Conservation (phyloP, 192 early-diverging fungal species). For the Diversispora epigaea region DNA sequence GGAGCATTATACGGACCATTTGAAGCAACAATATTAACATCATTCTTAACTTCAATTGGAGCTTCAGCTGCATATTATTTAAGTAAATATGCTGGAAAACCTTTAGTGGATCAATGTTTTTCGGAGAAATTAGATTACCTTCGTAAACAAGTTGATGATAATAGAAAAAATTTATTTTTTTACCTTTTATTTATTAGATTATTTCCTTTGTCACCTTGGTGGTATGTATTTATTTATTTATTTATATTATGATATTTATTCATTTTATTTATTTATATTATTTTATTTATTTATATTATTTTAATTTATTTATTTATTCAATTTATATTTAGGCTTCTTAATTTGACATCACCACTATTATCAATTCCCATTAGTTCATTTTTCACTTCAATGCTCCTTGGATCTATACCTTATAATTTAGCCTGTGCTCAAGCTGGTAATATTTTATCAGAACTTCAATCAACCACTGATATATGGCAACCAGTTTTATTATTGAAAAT, state of each 20-base stretch:
- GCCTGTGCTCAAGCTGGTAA: constrained; percentile 53
- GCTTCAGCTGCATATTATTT: constrained; percentile 42
- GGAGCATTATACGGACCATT: constrained; percentile 45
- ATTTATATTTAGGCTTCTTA: constrained; percentile 51
- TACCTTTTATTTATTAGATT: constrained; percentile 52
- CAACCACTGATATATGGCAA: constrained; percentile 41
- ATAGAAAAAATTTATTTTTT: constrained; percentile 47
- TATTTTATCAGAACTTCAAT: constrained; percentile 46
- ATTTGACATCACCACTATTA: constrained; percentile 50
- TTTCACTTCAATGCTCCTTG: constrained; percentile 53
- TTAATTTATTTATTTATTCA: neutral
- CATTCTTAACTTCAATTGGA: constrained; percentile 39
- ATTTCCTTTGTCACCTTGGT: constrained; percentile 58
- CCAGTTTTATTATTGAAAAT: constrained; percentile 38
- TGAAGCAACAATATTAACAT: constrained; percentile 41
- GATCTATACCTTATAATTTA: constrained; percentile 56
- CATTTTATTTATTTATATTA: too few species aligned
- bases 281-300: too few species aligned
- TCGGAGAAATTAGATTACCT: constrained; percentile 38
- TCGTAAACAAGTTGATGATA: constrained; percentile 38
- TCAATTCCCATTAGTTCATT: constrained; percentile 49
- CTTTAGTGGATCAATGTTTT: constrained; percentile 41
- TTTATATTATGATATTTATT: neutral
- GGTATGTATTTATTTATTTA: constrained; percentile 35
- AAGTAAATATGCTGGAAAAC: constrained; percentile 42